Evolutionary conservation across 2,329 filamentous ascomycete genomes (phyloP), one percentile per base, ranked within the genome.

Genomic region (Myriosclerotinia scirpicola): DNA sequence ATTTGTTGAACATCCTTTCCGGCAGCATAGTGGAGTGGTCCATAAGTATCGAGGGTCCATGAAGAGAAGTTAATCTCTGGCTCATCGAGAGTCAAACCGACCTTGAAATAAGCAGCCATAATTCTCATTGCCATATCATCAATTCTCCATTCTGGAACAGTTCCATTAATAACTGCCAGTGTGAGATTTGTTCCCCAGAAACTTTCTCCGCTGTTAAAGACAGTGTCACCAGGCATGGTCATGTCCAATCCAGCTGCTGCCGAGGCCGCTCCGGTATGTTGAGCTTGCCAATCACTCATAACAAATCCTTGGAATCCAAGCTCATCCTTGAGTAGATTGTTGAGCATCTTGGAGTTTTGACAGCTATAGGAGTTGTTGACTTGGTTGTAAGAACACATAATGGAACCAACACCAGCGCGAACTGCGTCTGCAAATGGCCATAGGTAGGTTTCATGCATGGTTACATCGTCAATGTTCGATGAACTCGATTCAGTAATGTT

Each of bases 91-190:
- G 80, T 82, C 69, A 82, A 81, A 62, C 86, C 86, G 48, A 88
- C 85, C 78, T 90, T 89, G 80, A 88, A 90, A 75, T 85, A 87
- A 52, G 87, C 81, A 6, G 88, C 83, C 86, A 90, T 89, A 75
- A 90, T 96, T 73, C 95, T 88, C 78, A 92, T 90, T 6, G 87
- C 91, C 89, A 97, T 96, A 75, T 98, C 95, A 72, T 97, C 93
- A 12, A 98, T 77, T 61, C 94, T 87, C 85, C 90, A 96, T 72
- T 91, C 87, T 0, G 94, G 92, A 42, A 98, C 81, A 0, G 93
- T 97, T 46, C 93, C 93, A 75, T 98, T 97, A 72, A 96, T 79
- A 7, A 97, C 88, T 1, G 91, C 91, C 58, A 96, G 81, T 2
- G 94, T 97, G 72, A 98, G 78, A 78, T 98, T 98, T 38, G 88